Evolutionary conservation across 1,284 basidiomycete genomes (phyloP), one percentile per base, ranked within the genome.

Genomic region (Athelia psychrophila): DNA sequence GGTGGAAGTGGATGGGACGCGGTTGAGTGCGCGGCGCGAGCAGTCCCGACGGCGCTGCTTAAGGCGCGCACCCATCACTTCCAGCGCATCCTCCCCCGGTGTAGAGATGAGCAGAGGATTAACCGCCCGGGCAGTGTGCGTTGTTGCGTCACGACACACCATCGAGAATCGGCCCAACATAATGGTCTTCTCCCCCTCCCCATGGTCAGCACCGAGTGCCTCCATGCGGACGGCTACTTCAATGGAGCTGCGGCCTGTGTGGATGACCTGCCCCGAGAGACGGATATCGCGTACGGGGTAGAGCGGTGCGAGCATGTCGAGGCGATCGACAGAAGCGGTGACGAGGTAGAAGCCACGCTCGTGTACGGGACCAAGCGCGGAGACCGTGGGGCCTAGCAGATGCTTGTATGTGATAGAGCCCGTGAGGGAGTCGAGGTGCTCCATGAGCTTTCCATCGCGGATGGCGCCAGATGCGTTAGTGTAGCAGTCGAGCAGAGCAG

Each of bases 191-290:
- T 30, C 27, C 5, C 13, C 27, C 24, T 83, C 82, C 4, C 69
- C 67, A 19, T 71, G 71, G 25, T 72, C 67, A 24, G 64, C 61
- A 33, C 75, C 72, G 35, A 87, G 63, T 18, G 77, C 83, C 63
- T 92, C 88, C 85, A 92, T 89, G 63, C 86, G 88, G 32, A 93
- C 86, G 2, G 83, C 87, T 23, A 92, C 83, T 63, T 93, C 90
- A 81, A 93, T 89, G 0, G 86, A 89, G 53, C 84, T 88, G 35
- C 68, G 75, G 0, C 90, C 91, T 0, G 87, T 87, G 61, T 87
- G 88, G 22, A 91, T 86, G 20, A 93, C 88, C 60, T 92, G 89
- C 0, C 90, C 91, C 38, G 84, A 85, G 38, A 93, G 72, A 19
- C 85, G 77, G 27, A 92, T 74, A 64, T 93, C 88, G 50, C 85